phyloP scores from a whole-genome alignment of 768 basidiomycete genomes.

The Pleurotus giganteus region DNA sequence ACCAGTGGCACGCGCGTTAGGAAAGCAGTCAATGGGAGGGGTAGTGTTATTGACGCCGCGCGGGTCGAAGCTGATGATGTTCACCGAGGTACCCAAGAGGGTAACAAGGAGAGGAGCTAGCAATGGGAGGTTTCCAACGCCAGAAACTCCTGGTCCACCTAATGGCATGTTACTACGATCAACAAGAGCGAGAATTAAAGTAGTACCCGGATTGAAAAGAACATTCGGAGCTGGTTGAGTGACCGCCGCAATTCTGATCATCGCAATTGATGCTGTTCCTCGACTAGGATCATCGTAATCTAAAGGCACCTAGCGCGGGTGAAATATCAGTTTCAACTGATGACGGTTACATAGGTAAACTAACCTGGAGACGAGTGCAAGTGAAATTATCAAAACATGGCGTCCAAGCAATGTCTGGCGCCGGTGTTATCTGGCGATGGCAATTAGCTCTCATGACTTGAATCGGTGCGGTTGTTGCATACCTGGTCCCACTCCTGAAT shows the following conservation, averaged over 20 bases:
- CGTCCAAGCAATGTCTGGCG: neutral
- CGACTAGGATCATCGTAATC: constrained; percentile 39
- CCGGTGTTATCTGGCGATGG: neutral
- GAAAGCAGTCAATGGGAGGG: neutral
- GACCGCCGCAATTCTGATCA: constrained; percentile 34
- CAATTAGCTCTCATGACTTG: no score
- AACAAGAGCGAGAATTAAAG: neutral
- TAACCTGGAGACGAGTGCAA: neutral
- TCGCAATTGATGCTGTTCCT: constrained; percentile 35
- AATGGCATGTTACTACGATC: constrained; percentile 36
- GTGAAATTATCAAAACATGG: neutral
- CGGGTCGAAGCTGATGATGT: constrained; percentile 47
- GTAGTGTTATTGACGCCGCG: constrained; percentile 26
- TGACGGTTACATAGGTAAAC: neutral
- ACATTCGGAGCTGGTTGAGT: constrained; percentile 2
- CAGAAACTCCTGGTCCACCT: constrained; percentile 46
- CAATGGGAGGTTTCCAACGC: constrained; percentile 26
- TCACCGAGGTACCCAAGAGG: constrained; percentile 42
- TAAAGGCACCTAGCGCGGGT: constrained; percentile 36
- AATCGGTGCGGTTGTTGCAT: no score
- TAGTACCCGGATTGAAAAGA: neutral
- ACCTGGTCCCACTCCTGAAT: no score
- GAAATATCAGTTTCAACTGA: neutral
- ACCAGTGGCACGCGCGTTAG: neutral
- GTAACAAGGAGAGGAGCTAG: constrained; percentile 22